Evolutionary conservation across 768 basidiomycete genomes (phyloP).

Genomic region (button mushroom (Agaricus bisporus)): DNA sequence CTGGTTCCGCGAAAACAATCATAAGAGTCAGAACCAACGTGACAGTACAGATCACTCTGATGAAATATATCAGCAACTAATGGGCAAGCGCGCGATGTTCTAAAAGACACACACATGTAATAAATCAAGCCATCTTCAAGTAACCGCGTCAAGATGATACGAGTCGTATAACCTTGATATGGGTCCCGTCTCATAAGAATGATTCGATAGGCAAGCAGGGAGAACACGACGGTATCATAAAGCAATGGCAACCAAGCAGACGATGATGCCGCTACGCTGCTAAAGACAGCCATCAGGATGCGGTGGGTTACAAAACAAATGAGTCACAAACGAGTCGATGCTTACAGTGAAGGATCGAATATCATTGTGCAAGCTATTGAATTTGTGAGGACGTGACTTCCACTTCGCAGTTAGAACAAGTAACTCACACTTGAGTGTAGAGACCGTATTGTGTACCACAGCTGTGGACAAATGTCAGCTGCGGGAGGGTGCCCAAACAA

Average conservation of each 20-base stretch:
- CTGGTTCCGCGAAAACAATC: constrained; percentile 35
- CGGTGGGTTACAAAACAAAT: neutral
- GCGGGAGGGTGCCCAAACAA: neutral
- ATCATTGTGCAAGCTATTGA: constrained; percentile 34
- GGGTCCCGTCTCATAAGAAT: constrained; percentile 26
- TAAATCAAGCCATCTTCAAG: constrained; percentile 40
- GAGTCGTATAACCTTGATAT: constrained; percentile 22
- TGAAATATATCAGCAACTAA: neutral
- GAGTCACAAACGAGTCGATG: constrained; percentile 5
- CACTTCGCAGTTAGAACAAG: neutral
- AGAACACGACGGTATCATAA: constrained; percentile 39
- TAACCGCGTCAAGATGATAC: constrained; percentile 26
- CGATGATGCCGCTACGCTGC: constrained; percentile 34
- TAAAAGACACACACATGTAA: constrained; percentile 26
- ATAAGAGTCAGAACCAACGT: constrained; percentile 36
- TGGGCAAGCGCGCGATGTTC: neutral
- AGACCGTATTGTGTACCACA: constrained; percentile 29
- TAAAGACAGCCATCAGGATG: constrained; percentile 15
- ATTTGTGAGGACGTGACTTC: neutral
- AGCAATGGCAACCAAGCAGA: constrained; percentile 43
- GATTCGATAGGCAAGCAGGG: constrained; percentile 29
- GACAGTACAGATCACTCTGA: constrained; percentile 36
- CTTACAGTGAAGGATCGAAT: constrained; percentile 30
- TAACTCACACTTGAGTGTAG: constrained; percentile 26
- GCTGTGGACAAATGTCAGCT: constrained; percentile 18